Evolutionary conservation across 768 basidiomycete genomes (phyloP).

Genomic region (Boletus rubroflammeus): DNA sequence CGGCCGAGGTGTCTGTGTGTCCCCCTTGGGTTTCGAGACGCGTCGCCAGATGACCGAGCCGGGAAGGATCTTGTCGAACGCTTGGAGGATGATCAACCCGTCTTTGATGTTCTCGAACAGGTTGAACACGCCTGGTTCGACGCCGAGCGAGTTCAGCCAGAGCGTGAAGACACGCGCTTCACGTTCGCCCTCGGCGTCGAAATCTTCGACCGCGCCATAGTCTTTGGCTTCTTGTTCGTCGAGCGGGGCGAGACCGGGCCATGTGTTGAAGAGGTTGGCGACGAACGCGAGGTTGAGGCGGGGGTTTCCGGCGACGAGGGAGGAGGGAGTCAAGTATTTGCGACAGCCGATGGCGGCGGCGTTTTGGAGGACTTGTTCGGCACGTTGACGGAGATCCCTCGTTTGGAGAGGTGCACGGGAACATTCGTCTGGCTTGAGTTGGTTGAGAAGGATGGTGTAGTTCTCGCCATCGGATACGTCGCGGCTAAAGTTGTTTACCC

Average conservation of each 20-base stretch:
- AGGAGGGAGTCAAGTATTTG: conserved; percentile 90
- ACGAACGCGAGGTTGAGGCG: conserved; percentile 98
- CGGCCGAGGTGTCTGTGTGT: conserved; percentile 39
- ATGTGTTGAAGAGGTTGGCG: conserved; percentile 97
- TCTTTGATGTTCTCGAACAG: conserved; percentile 95
- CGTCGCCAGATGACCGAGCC: conserved; percentile 93
- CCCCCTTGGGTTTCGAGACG: conserved; percentile 85
- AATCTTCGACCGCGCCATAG: conserved; percentile 89
- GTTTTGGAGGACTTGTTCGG: conserved; percentile 92
- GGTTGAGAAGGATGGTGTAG: conserved; percentile 93
- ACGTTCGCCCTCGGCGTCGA: conserved; percentile 97
- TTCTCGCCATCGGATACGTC: conserved; percentile 98
- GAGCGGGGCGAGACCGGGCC: conserved; percentile 90
- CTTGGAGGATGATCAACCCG: conserved; percentile 87
- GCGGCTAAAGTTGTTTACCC: conserved; percentile 96
- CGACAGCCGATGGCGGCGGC: conserved; percentile 92
- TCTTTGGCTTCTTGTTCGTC: conserved; percentile 93
- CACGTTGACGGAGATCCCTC: conserved; percentile 73
- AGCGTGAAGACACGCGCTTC: conserved; percentile 97
- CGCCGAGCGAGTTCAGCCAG: conserved; percentile 96
- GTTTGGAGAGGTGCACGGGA: conserved; percentile 90
- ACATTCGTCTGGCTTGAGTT: conserved; percentile 92
- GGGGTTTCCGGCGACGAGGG: conserved; percentile 91
- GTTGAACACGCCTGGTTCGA: conserved; percentile 95
- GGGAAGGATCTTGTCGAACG: conserved; percentile 93